Evolutionary conservation across 305 asterid species (phyloP), one percentile per base, ranked within the genome.

Genomic region (Caryopteris hybrid): DNA sequence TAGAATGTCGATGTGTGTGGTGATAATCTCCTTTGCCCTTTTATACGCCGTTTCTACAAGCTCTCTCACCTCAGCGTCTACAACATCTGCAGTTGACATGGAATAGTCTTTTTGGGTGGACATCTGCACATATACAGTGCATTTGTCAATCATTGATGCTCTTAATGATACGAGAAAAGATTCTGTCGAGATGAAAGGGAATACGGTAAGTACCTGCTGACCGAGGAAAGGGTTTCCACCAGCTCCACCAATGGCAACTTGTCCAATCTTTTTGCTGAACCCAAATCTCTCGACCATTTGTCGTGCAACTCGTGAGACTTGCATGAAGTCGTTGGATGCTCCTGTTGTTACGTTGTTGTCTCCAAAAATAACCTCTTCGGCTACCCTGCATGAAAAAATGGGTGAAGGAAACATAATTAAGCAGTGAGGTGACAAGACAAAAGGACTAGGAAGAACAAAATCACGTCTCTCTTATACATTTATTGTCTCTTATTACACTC

Each of bases 201-300:
- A 13, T 2, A 51, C 61, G 17, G 62, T 1, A 54, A 6, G 59
- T 76, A 90, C 97, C 96, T 87, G 95, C 73, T 91, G 97, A 33
- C 97, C 97, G 6, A 94, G 85, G 84, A 91, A 90, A 68, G 99
- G 97, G 65, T 91, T 87, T 70, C 96, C 97, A 36, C 97, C 96
- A 4, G 83, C 76, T 23, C 96, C 97, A 2, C 99, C 99, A 6
- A 94, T 85, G 63, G 97, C 99, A 4, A 91, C 78, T 76, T 94
- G 97, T 42, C 99, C 97, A 1, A 94, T 94, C 87, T 88, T 88
- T 64, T 87, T 84, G 88, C 99, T 94, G 87, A 94, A 94, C 20
- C 99, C 97, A 25, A 91, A 91, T 65, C 96, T 88, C 90, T 91
- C 99, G 1, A 91, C 97, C 97, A 94, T 94, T 76, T 94, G 99